Conservation (phyloP, 1,139 yeast species). For the Hanseniaspora sp. region DNA sequence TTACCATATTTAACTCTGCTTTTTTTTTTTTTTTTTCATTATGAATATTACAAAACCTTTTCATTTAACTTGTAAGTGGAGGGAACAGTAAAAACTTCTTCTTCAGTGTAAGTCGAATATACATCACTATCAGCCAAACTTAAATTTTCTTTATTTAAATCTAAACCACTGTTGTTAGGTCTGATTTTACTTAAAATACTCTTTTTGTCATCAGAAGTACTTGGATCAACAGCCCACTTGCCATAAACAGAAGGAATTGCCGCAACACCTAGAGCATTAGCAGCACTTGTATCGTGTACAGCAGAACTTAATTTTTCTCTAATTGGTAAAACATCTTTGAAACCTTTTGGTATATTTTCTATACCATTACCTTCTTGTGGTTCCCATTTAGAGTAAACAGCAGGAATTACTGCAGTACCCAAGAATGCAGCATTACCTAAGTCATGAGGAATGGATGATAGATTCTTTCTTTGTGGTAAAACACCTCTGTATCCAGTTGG, state of each 20-base stretch:
- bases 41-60: slow-evolving; percentile 1
- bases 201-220: background rate
- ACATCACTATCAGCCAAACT: background rate
- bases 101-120: slow-evolving; percentile 13
- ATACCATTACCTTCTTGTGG: background rate
- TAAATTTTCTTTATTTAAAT: background rate
- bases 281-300: background rate
- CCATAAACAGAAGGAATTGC: background rate
- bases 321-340: background rate
- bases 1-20: no score
- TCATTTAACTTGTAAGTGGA: slow-evolving; percentile 4
- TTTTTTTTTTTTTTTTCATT: background rate
- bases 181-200: background rate
- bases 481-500: slow-evolving; percentile 1
- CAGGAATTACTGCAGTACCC: background rate
- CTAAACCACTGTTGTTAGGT: background rate
- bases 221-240: background rate
- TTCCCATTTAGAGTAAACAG: background rate
- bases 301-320: background rate
- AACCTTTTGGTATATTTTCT: background rate
- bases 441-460: background rate
- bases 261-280: background rate
- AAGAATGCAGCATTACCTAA: background rate
- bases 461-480: background rate
- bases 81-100: slow-evolving; percentile 13